Percentiles rank a stretch among this genome's conserved stretches.
Evolutionary conservation across 1,139 yeast species (phyloP).

Genomic region (Nakaseomyces uthaithaninus): DNA sequence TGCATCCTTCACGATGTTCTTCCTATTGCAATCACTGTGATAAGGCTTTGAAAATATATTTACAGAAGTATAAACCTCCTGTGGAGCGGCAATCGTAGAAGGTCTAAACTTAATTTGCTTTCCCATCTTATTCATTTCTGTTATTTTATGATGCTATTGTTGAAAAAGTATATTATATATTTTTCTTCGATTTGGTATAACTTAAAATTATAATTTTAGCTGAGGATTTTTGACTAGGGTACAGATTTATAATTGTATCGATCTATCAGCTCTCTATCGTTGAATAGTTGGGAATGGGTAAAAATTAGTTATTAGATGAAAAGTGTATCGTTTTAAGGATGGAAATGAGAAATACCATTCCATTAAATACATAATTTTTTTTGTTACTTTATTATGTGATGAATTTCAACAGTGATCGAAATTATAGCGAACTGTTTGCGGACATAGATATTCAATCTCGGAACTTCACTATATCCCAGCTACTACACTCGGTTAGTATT

Average conservation of each 20-base stretch:
- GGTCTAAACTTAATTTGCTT: neutral
- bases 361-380: neutral
- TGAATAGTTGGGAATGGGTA: neutral
- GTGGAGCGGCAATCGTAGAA: conserved; percentile 3
- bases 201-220: neutral
- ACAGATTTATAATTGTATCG: conserved; percentile 1
- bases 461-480: too few species aligned
- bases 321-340: too few species aligned
- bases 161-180: too few species aligned
- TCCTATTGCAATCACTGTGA: neutral
- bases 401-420: too few species aligned
- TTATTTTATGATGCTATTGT: too few species aligned
- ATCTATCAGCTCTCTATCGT: neutral
- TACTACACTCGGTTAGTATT: too few species aligned
- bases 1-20: neutral
- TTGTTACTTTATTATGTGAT: too few species aligned
- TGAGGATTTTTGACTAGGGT: too few species aligned
- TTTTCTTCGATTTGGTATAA: too few species aligned
- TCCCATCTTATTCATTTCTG: conserved; percentile 3
- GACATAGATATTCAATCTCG: too few species aligned
- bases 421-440: too few species aligned
- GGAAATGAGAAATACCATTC: neutral
- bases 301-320: too few species aligned
- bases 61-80: conserved; percentile 2
- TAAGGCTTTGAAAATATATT: neutral